Evolutionary conservation across 306 rosid species (phyloP), one percentile per base, ranked within the genome.

Genomic region (Gastrolobium villosum): DNA sequence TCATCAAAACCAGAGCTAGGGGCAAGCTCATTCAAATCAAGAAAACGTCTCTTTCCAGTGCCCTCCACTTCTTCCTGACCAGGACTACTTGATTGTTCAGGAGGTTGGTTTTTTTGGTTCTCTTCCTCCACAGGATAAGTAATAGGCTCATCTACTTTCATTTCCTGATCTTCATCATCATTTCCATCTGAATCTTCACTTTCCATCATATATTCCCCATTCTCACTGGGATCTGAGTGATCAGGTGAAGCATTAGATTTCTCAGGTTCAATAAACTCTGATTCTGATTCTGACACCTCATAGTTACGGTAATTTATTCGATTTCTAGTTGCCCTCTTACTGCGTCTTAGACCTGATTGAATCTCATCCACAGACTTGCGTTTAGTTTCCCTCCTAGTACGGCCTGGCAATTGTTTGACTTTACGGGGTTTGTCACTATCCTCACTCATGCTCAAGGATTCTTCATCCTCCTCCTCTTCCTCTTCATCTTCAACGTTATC

Each of bases 401-500:
- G 97, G 74, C 98, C 90, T 1, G 72, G 92, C 81, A 86, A 79
- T 82, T 87, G 89, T 89, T 84, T 90, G 43, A 73, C 59, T 72
- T 89, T 96, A 14, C 69, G 89, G 52, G 94, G 96, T 73, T 83
- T 85, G 70, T 90, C 93, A 80, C 99, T 96, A 34, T 93, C 99
- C 79, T 96, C 99, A 40, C 99, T 96, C 39, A 80, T 79, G 86
- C 97, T 91, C 39, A 84, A 70, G 61, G 93, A 90, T 67, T 87
- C 93, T 26, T 78, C 83, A 2, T 77, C 85, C 2, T 87, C 88
- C 15, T 91, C 98, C 2, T 90, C 96, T 7, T 94, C 98, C 39
- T 95, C 97, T 57, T 92, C 99, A 41, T 96, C 99, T 82, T 93
- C 99, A n/a, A 88, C 84, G 83, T 93, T 91, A 69, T 92, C 96